Evolutionary conservation across 2,329 filamentous ascomycete species (phyloP).

Genomic region (Curvularia verruculosa): DNA sequence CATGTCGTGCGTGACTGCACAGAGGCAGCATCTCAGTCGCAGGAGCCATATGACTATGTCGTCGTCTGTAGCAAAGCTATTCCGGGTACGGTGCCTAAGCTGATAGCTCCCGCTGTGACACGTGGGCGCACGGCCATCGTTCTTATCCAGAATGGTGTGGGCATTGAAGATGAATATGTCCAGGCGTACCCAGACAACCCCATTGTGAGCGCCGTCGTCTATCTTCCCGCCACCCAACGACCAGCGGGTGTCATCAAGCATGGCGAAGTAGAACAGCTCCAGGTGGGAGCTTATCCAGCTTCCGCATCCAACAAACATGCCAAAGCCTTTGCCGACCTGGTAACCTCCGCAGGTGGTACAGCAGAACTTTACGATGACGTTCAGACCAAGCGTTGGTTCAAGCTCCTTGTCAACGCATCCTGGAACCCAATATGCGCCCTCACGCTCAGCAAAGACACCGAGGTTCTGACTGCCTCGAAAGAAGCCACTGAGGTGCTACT

Average conservation of each 20-base stretch:
- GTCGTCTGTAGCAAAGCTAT: conserved; percentile 57
- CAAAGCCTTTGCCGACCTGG: conserved; percentile 50
- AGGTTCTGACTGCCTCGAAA: conserved; percentile 55
- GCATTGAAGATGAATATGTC: conserved; percentile 63
- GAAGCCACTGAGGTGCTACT: conserved; percentile 47
- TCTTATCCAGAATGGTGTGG: conserved; percentile 67
- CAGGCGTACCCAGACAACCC: conserved; percentile 58
- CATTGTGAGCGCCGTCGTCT: conserved; percentile 63
- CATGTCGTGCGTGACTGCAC: conserved; percentile 43
- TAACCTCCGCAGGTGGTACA: conserved; percentile 54
- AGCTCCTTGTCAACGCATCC: conserved; percentile 65
- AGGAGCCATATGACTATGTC: conserved; percentile 54
- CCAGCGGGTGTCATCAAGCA: conserved; percentile 56
- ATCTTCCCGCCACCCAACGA: conserved; percentile 60
- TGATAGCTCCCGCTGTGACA: conserved; percentile 51
- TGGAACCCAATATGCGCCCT: conserved; percentile 68
- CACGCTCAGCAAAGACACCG: conserved; percentile 59
- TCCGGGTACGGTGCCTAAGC: conserved; percentile 45
- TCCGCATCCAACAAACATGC: conserved; percentile 22
- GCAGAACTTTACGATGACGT: conserved; percentile 61
- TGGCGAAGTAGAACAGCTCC: conserved; percentile 55
- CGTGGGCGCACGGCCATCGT: conserved; percentile 59
- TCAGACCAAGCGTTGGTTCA: conserved; percentile 64
- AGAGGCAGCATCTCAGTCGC: conserved; percentile 41
- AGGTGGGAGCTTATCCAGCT: conserved; percentile 59